These are phyloP conservation scores for Piper betle DNA, from an alignment of 164 flowering plant genomes.

Conservation along the genomic window DNA sequence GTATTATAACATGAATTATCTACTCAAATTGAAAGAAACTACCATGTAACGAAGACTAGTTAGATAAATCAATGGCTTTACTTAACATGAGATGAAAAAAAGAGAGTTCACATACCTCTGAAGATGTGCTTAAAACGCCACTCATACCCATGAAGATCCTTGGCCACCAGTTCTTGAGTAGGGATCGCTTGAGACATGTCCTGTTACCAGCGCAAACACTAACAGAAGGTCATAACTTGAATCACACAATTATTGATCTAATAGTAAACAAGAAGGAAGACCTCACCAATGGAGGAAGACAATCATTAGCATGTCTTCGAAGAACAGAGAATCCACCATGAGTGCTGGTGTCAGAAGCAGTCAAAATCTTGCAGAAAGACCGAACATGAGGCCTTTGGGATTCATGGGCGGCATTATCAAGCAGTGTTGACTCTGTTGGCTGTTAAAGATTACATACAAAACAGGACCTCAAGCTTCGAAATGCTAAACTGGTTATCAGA, in stretches of 20 bases:
- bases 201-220: conserved; percentile 14
- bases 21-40: conserved; percentile 9
- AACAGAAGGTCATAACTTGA: not conserved
- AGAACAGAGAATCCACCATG: conserved; percentile 98
- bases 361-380: conserved; percentile 77
- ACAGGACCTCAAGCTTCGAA: not conserved
- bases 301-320: conserved; percentile 82
- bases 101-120: conserved; percentile 35
- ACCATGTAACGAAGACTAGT: not conserved
- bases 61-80: not conserved
- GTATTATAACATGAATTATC: no score
- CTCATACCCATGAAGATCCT: conserved; percentile 74
- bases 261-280: not conserved
- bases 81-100: not conserved
- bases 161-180: conserved; percentile 66
- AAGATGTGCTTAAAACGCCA: conserved; percentile 87
- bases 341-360: conserved; percentile 95
- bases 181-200: conserved; percentile 65
- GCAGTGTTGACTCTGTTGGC: conserved; percentile 56
- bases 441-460: conserved; percentile 8
- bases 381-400: conserved; percentile 33
- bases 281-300: conserved; percentile 70
- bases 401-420: conserved; percentile 37
- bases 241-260: not conserved
- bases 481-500: not conserved